These are phyloP conservation scores for Maudiozyma saulgeensis DNA, from an alignment of 805 yeast genomes.

Conservation along the genomic window DNA sequence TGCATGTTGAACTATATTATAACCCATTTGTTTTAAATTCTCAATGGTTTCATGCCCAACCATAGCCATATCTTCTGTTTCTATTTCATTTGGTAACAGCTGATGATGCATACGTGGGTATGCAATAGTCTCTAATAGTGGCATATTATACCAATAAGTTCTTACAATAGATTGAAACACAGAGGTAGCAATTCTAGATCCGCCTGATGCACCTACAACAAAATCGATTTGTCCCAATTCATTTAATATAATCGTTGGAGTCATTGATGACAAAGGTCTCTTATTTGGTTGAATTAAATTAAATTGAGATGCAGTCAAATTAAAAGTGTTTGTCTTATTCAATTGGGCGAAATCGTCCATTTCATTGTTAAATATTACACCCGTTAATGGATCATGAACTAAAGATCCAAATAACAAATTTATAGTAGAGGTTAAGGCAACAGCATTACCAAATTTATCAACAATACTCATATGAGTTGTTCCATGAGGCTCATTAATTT, in stretches of 20 bases:
- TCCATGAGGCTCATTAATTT: conserved; percentile 74
- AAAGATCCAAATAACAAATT: conserved; percentile 76
- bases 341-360: conserved; percentile 93
- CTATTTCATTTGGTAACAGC: conserved; percentile 59
- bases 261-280: conserved; percentile 76
- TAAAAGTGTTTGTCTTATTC: conserved; percentile 60
- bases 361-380: conserved; percentile 75
- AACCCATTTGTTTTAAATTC: conserved; percentile 39
- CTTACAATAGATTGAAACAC: conserved; percentile 74
- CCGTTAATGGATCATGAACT: conserved; percentile 74
- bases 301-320: conserved; percentile 68
- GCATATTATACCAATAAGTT: conserved; percentile 45
- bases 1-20: conserved; percentile 32
- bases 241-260: conserved; percentile 60
- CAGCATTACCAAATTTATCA: conserved; percentile 68
- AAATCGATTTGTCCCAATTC: conserved; percentile 45
- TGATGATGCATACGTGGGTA: conserved; percentile 87
- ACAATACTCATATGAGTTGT: conserved; percentile 81
- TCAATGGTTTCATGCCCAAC: conserved; percentile 34
- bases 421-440: conserved; percentile 80
- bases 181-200: conserved; percentile 75
- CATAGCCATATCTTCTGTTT: conserved; percentile 44
- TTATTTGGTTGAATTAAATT: conserved; percentile 68
- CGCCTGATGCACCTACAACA: conserved; percentile 90
- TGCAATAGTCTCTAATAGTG: conserved; percentile 59